A percentile compares a stretch with the other conserved stretches of the same genome.
Evolutionary conservation across 164 flowering plant species (phyloP).

Genomic region (Paratinospora sagittata): DNA sequence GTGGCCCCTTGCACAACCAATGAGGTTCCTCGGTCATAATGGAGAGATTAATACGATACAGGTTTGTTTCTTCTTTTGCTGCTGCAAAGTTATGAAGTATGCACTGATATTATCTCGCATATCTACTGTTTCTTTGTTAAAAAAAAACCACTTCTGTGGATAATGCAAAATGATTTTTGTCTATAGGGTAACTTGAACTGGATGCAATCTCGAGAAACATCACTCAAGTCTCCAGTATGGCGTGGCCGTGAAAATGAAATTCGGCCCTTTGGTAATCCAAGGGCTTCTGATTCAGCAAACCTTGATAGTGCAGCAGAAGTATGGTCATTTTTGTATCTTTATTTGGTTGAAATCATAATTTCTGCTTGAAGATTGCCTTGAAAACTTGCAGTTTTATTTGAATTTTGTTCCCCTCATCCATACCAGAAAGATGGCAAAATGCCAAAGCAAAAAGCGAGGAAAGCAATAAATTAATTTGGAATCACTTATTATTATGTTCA

Average conservation of each 20-base stretch:
- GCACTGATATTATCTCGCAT: neutral
- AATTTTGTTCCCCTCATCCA: too few species aligned
- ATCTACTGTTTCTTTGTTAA: neutral
- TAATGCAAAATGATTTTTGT: slow-evolving; percentile 5
- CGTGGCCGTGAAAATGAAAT: slow-evolving; percentile 95
- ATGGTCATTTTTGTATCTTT: slow-evolving; percentile 22
- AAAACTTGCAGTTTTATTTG: too few species aligned
- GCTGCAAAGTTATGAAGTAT: neutral
- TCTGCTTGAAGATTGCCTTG: too few species aligned
- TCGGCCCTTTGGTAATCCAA: slow-evolving; percentile 88
- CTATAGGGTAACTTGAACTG: slow-evolving; percentile 96
- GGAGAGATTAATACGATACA: slow-evolving; percentile 99
- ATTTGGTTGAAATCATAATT: neutral
- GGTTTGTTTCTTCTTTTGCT: slow-evolving; percentile 34
- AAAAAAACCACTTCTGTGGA: neutral
- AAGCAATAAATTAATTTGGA: too few species aligned
- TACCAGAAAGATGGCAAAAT: too few species aligned
- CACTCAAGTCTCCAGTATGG: slow-evolving; percentile 92
- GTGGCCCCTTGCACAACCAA: slow-evolving; percentile 99
- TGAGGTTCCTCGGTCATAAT: slow-evolving; percentile 99
- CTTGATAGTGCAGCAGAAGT: slow-evolving; percentile 98
- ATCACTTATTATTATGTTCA: too few species aligned
- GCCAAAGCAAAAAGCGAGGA: too few species aligned
- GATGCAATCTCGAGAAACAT: slow-evolving; percentile 97
- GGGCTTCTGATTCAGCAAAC: slow-evolving; percentile 98